Percentiles rank a stretch among this genome's conserved stretches.
phyloP scores from a whole-genome alignment of 1,139 yeast genomes.

The Geotrichum candidum region DNA sequence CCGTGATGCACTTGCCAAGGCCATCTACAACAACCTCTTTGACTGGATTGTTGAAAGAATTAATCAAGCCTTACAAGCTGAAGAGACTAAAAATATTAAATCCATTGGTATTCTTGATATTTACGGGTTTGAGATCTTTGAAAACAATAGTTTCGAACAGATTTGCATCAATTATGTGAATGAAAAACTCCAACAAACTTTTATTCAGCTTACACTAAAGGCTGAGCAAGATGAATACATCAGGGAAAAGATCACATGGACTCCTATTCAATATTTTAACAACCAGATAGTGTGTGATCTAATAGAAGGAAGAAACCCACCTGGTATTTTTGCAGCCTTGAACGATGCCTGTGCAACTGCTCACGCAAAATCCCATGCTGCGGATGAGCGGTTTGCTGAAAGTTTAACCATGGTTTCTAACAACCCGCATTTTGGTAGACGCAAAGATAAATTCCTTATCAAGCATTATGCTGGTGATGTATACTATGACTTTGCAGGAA shows the following conservation, averaged over 20 bases:
- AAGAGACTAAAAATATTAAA: conserved; percentile 48
- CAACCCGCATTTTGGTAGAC: conserved; percentile 83
- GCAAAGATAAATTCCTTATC: conserved; percentile 80
- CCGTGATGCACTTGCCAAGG: conserved; percentile 92
- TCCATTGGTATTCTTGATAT: conserved; percentile 94
- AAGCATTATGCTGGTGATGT: conserved; percentile 99
- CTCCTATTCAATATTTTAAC: conserved; percentile 93
- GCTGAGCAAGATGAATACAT: conserved; percentile 97
- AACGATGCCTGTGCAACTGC: conserved; percentile 98
- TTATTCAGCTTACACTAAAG: conserved; percentile 88
- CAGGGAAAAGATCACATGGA: conserved; percentile 93
- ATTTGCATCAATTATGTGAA: conserved; percentile 95
- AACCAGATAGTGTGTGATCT: conserved; percentile 95
- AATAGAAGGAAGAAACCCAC: conserved; percentile 91
- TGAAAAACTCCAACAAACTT: conserved; percentile 94
- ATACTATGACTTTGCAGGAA: conserved; percentile 77
- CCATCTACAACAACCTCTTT: conserved; percentile 83
- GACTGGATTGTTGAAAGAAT: conserved; percentile 97
- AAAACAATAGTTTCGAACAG: conserved; percentile 93
- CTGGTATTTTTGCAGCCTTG: conserved; percentile 93
- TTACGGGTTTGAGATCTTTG: conserved; percentile 96
- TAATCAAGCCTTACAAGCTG: conserved; percentile 58
- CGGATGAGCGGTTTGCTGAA: conserved; percentile 94
- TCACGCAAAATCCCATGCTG: conserved; percentile 95
- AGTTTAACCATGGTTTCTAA: conserved; percentile 76